These are phyloP conservation scores for Solanum sitiens DNA, from an alignment of 257 asterid species.

Conservation along the genomic window DNA sequence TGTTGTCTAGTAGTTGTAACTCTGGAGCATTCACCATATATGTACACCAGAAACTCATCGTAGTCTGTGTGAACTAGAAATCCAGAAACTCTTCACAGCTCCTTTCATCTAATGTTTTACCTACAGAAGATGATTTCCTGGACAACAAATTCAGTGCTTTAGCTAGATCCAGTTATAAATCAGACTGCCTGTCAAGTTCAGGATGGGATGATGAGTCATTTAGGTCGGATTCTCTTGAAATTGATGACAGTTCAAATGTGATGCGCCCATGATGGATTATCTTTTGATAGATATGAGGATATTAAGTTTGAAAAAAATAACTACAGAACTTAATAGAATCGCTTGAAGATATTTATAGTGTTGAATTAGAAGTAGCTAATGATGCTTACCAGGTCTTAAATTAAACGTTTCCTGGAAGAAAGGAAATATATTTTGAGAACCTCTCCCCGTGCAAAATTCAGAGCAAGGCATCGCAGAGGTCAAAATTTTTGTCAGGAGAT, in stretches of 20 bases:
- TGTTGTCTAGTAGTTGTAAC: neutral
- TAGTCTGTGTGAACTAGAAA: too few species aligned
- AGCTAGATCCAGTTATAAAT: too few species aligned
- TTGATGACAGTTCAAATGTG: conserved; percentile 17
- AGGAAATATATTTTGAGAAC: conserved; percentile 18
- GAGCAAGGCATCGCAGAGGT: conserved; percentile 15
- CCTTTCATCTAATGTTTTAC: too few species aligned
- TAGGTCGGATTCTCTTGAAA: conserved; percentile 19
- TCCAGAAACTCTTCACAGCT: too few species aligned
- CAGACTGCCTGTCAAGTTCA: too few species aligned
- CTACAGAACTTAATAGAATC: conserved; percentile 8
- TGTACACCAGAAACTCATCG: conserved; percentile 20
- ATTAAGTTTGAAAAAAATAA: conserved; percentile 24
- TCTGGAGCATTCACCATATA: neutral
- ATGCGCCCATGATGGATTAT: conserved; percentile 16
- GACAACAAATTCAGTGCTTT: too few species aligned
- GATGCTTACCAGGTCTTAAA: conserved; percentile 10
- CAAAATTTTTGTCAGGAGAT: conserved; percentile 12
- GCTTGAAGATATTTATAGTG: conserved; percentile 20
- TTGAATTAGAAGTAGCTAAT: conserved; percentile 12
- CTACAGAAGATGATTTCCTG: too few species aligned
- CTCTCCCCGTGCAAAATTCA: conserved; percentile 24
- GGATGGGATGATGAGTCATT: too few species aligned
- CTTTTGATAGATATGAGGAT: conserved; percentile 26
- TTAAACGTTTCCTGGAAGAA: conserved; percentile 16